Percentiles rank a stretch among this genome's conserved stretches.
phyloP scores from a whole-genome alignment of 495 filamentous ascomycete genomes.

The Penicillium alfredii region DNA sequence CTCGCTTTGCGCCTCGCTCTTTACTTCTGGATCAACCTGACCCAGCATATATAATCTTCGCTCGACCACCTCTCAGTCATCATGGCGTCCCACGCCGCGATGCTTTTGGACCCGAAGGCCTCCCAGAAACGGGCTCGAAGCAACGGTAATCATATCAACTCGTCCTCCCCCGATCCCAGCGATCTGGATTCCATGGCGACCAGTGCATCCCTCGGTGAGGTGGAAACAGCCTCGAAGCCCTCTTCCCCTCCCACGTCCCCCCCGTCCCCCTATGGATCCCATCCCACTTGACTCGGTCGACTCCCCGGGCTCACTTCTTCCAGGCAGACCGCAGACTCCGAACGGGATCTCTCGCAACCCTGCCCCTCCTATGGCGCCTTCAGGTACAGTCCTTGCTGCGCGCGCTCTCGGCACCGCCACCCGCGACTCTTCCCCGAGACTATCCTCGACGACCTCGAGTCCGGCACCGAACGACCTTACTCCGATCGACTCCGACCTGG shows the following conservation, averaged over 20 bases:
- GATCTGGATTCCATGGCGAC: not conserved
- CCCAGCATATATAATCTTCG: not conserved
- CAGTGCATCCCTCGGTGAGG: no score
- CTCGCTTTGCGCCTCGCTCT: conserved; percentile 3
- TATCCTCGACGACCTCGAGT: conserved; percentile 4
- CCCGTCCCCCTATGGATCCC: conserved; percentile 13
- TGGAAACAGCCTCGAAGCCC: no score
- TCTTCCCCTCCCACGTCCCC: conserved; percentile 4
- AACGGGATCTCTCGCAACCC: conserved; percentile 8
- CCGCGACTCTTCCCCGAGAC: not conserved
- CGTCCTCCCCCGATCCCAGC: conserved; percentile 4
- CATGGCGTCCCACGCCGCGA: conserved; percentile 41
- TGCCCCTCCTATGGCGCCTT: conserved; percentile 20
- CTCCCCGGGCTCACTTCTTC: conserved; percentile 19
- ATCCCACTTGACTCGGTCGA: conserved; percentile 11
- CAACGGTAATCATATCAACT: conserved; percentile 28
- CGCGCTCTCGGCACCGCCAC: conserved; percentile 12
- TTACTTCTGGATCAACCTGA: no score
- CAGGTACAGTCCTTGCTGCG: conserved; percentile 23
- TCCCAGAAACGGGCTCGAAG: conserved; percentile 29
- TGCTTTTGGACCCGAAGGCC: conserved; percentile 39
- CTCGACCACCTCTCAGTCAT: conserved; percentile 1
- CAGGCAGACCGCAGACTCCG: conserved; percentile 15
- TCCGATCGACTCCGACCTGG: conserved; percentile 13
- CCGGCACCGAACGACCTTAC: conserved; percentile 4